Percentiles rank a stretch among this genome's conserved stretches.
Evolutionary conservation across 805 yeast species (phyloP).

Genomic region (Torulaspora franciscae): DNA sequence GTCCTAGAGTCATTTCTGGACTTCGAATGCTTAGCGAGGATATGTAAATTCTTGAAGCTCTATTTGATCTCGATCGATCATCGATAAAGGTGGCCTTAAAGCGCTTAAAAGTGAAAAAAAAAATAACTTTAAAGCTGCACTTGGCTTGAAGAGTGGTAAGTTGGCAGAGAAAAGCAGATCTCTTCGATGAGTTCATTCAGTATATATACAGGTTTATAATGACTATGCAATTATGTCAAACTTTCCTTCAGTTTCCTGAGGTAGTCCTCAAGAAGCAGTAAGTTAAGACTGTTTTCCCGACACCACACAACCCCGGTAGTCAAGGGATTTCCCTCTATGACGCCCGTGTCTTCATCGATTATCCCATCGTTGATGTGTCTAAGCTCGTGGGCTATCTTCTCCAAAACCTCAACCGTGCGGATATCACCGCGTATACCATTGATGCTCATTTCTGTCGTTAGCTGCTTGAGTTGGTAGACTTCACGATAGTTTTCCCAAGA

Average conservation of each 20-base stretch:
- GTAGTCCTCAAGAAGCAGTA: slow-evolving; percentile 24
- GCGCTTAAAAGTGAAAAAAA: background rate
- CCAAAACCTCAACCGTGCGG: slow-evolving; percentile 27
- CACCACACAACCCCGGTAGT: slow-evolving; percentile 27
- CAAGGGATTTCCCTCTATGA: slow-evolving; percentile 1
- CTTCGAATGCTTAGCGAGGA: background rate
- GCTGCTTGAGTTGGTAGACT: slow-evolving; percentile 16
- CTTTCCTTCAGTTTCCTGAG: slow-evolving; percentile 21
- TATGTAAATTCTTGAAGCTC: background rate
- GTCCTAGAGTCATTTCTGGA: slow-evolving; percentile 5
- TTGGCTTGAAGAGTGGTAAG: too few species aligned
- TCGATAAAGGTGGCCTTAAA: background rate
- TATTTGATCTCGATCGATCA: background rate
- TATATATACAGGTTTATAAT: slow-evolving; percentile 1
- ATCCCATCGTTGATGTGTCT: slow-evolving; percentile 26
- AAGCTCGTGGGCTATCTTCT: slow-evolving; percentile 19
- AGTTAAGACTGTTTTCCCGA: slow-evolving; percentile 21
- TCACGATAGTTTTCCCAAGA: slow-evolving; percentile 32
- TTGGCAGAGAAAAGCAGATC: background rate
- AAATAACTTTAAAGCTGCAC: background rate
- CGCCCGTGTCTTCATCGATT: slow-evolving; percentile 14
- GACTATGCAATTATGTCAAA: slow-evolving; percentile 9
- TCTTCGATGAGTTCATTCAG: background rate
- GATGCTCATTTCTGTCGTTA: slow-evolving; percentile 31
- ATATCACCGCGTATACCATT: slow-evolving; percentile 34